Percentiles rank a stretch among this genome's conserved stretches.
phyloP scores from a whole-genome alignment of 495 filamentous ascomycete genomes.

The Penicillium paxilli region DNA sequence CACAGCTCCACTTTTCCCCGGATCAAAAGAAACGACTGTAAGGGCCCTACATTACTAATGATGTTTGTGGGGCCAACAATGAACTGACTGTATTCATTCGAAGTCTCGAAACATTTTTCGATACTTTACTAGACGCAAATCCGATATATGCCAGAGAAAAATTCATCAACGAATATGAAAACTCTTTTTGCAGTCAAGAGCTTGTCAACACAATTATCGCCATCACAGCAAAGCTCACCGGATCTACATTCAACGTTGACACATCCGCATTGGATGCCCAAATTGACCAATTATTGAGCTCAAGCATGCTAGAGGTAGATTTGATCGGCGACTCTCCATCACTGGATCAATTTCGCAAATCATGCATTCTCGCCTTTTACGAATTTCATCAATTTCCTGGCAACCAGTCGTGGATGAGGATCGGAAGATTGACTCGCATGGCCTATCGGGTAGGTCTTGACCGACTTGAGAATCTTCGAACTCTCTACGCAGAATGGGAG shows the following conservation, averaged over 20 bases:
- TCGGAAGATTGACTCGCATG: slow-evolving; percentile 30
- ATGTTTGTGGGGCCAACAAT: slow-evolving; percentile 12
- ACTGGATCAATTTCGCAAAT: slow-evolving; percentile 30
- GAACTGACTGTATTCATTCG: background rate
- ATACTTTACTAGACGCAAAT: slow-evolving; percentile 27
- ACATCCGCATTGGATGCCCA: background rate
- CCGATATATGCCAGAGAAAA: slow-evolving; percentile 23
- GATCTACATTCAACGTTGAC: slow-evolving; percentile 6
- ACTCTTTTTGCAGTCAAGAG: slow-evolving; percentile 11
- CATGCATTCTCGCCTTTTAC: slow-evolving; percentile 36
- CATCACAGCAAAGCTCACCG: slow-evolving; percentile 24
- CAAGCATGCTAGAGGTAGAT: slow-evolving; percentile 16
- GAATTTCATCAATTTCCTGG: slow-evolving; percentile 37
- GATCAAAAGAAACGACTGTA: slow-evolving; percentile 8
- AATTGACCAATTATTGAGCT: slow-evolving; percentile 4
- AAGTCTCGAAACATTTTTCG: slow-evolving; percentile 13
- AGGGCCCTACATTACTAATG: background rate
- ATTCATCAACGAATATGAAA: slow-evolving; percentile 24
- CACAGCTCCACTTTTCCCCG: background rate
- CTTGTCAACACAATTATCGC: slow-evolving; percentile 25
- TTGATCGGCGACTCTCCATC: slow-evolving; percentile 9
- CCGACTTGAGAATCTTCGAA: slow-evolving; percentile 13
- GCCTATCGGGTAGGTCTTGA: slow-evolving; percentile 29
- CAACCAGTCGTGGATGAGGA: slow-evolving; percentile 29
- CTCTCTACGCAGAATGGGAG: slow-evolving; percentile 8